phyloP scores from a whole-genome alignment of 495 filamentous ascomycete genomes.

The Choiromyces venosus region DNA sequence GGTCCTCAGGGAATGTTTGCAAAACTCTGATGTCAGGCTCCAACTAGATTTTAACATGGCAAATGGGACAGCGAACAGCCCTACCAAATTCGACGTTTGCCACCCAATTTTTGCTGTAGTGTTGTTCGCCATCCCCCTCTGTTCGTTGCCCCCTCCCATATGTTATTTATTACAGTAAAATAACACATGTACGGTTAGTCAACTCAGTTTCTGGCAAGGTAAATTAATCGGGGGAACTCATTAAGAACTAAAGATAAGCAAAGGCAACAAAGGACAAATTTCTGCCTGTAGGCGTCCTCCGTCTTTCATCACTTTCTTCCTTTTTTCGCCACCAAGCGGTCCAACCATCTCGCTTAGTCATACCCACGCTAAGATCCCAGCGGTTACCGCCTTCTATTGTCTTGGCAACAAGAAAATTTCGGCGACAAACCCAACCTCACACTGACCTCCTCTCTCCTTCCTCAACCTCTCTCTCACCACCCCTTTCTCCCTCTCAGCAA shows the following conservation, averaged over 20 bases:
- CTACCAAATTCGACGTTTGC: too few relatives aligned
- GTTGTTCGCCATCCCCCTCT: too few relatives aligned
- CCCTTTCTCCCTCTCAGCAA: conserved; percentile 40
- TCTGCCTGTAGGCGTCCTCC: not conserved
- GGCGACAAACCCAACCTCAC: conserved; percentile 20
- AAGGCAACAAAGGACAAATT: not conserved
- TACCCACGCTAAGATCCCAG: not conserved
- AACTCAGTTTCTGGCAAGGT: not conserved
- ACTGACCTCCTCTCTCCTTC: conserved; percentile 39
- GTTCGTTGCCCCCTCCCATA: too few relatives aligned
- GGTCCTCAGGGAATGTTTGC: not conserved
- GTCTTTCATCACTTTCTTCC: not conserved
- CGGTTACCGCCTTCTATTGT: not conserved
- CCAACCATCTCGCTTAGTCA: not conserved
- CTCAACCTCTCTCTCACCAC: conserved; percentile 26
- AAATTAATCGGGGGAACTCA: not conserved
- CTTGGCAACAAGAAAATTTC: conserved; percentile 5
- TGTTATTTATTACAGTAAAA: too few relatives aligned
- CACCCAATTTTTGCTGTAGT: too few relatives aligned
- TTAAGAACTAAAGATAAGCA: not conserved
- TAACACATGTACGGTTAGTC: not conserved
- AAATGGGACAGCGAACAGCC: too few relatives aligned
- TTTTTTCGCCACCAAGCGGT: not conserved
- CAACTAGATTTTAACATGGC: not conserved
- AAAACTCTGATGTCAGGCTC: not conserved